These are phyloP conservation scores for Mortierella sp. DNA, from an alignment of 371 early-diverging fungal genomes.

Conservation along the genomic window DNA sequence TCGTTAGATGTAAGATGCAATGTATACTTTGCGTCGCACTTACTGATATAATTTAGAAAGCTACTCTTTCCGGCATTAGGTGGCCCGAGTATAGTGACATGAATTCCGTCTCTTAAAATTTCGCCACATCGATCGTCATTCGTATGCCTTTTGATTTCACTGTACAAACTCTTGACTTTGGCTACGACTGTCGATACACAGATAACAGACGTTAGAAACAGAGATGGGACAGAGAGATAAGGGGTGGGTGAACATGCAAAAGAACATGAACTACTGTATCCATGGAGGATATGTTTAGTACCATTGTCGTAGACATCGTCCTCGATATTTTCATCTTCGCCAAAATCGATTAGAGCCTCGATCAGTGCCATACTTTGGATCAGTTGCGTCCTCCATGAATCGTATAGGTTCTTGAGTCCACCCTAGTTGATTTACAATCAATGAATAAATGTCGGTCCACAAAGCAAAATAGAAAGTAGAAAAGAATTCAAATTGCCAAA, in stretches of 20 bases:
- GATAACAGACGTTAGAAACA: not conserved
- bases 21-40: too few relatives aligned
- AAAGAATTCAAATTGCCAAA: too few relatives aligned
- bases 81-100: constrained; percentile 81
- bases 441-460: too few relatives aligned
- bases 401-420: constrained; percentile 70
- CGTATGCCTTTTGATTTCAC: constrained; percentile 63
- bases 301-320: constrained; percentile 71
- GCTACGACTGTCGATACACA: constrained; percentile 18
- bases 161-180: constrained; percentile 36
- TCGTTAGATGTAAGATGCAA: too few relatives aligned
- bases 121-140: constrained; percentile 79
- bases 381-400: constrained; percentile 71
- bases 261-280: not conserved
- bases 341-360: constrained; percentile 87
- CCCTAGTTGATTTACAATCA: constrained; percentile 57
- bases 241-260: not conserved
- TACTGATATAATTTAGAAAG: constrained; percentile 76
- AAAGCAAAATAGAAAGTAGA: too few relatives aligned
- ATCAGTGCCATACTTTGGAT: constrained; percentile 73
- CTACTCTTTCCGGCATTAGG: constrained; percentile 90
- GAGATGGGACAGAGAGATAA: not conserved
- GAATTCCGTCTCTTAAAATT: constrained; percentile 78
- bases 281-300: too few relatives aligned
- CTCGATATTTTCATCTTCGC: constrained; percentile 87